Conservation (phyloP, 2,329 filamentous ascomycete genomes). For the Fusarium lateritium region DNA sequence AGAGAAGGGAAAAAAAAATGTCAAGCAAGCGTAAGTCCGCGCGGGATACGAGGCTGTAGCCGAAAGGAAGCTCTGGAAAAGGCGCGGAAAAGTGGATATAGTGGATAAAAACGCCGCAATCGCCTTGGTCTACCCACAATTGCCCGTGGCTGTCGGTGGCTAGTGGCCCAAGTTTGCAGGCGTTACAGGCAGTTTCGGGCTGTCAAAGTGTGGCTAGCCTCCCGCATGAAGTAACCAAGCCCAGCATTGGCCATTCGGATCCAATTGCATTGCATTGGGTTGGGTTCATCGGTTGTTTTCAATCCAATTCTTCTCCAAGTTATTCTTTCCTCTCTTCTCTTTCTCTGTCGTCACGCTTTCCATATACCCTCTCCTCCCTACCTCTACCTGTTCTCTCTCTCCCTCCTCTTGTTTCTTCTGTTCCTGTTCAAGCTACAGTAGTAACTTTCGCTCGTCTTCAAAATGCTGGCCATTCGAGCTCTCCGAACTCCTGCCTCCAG, state of each 20-base stretch:
- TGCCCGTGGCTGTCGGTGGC: slow-evolving; percentile 43
- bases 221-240: slow-evolving; percentile 16
- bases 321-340: slow-evolving; percentile 32
- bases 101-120: slow-evolving; percentile 42
- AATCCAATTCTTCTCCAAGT: slow-evolving; percentile 12
- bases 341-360: slow-evolving; percentile 33
- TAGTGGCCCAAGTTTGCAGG: slow-evolving; percentile 31
- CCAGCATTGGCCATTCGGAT: slow-evolving; percentile 43
- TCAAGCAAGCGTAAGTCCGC: slow-evolving; percentile 47
- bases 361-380: slow-evolving; percentile 28
- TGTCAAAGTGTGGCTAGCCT: slow-evolving; percentile 42
- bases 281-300: slow-evolving; percentile 36
- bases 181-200: slow-evolving; percentile 8
- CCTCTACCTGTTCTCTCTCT: slow-evolving; percentile 24
- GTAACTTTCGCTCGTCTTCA: slow-evolving; percentile 57
- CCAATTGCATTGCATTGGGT: slow-evolving; percentile 35
- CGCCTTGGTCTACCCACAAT: slow-evolving; percentile 27
- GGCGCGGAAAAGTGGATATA: slow-evolving; percentile 47
- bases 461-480: slow-evolving; percentile 87
- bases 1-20: slow-evolving; percentile 15
- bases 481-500: slow-evolving; percentile 81
- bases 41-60: slow-evolving; percentile 52
- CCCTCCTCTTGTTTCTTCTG: slow-evolving; percentile 27
- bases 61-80: slow-evolving; percentile 47
- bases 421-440: slow-evolving; percentile 38